These are phyloP conservation scores for Grosmannia huntii DNA, from an alignment of 2,329 filamentous ascomycete genomes.

Conservation along the genomic window DNA sequence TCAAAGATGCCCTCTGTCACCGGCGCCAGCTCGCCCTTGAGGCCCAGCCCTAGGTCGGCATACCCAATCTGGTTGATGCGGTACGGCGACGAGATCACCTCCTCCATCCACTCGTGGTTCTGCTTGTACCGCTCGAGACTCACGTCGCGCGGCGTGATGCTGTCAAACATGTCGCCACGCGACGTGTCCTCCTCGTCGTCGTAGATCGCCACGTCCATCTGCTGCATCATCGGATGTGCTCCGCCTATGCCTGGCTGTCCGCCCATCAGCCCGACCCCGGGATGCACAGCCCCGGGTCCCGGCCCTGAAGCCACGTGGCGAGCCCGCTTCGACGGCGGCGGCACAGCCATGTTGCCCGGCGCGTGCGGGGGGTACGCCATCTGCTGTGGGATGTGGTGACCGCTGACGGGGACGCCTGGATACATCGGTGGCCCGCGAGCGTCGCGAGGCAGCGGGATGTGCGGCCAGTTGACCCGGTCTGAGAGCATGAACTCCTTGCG, in stretches of 20 bases:
- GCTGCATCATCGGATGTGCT: slow-evolving; percentile 13
- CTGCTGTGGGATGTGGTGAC: slow-evolving; percentile 35
- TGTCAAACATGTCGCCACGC: slow-evolving; percentile 79
- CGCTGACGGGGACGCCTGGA: slow-evolving; percentile 28
- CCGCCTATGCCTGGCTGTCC: slow-evolving; percentile 21
- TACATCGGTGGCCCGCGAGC: slow-evolving; percentile 38
- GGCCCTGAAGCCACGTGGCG: slow-evolving; percentile 26
- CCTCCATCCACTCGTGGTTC: slow-evolving; percentile 99
- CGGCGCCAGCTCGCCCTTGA: slow-evolving; percentile 67
- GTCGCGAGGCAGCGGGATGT: slow-evolving; percentile 56
- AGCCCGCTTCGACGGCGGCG: slow-evolving; percentile 42
- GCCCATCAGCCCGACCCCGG: slow-evolving; percentile 6
- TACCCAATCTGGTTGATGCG: slow-evolving; percentile 74
- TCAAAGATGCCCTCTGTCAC: slow-evolving; percentile 82
- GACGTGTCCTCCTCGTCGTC: slow-evolving; percentile 88
- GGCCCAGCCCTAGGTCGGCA: slow-evolving; percentile 73
- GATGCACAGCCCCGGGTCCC: slow-evolving; percentile 15
- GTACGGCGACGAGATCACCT: slow-evolving; percentile 85
- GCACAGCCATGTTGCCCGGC: slow-evolving; percentile 29
- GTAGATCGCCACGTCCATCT: slow-evolving; percentile 22
- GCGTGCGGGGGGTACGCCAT: slow-evolving; percentile 50
- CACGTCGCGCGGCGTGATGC: slow-evolving; percentile 79
- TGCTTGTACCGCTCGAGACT: slow-evolving; percentile 79
- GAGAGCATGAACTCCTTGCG: slow-evolving; percentile 92
- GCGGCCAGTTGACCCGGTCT: slow-evolving; percentile 82